Evolutionary conservation across 495 filamentous ascomycete species (phyloP), one percentile per base, ranked within the genome.

Genomic region (Opeltia flavorubescens): DNA sequence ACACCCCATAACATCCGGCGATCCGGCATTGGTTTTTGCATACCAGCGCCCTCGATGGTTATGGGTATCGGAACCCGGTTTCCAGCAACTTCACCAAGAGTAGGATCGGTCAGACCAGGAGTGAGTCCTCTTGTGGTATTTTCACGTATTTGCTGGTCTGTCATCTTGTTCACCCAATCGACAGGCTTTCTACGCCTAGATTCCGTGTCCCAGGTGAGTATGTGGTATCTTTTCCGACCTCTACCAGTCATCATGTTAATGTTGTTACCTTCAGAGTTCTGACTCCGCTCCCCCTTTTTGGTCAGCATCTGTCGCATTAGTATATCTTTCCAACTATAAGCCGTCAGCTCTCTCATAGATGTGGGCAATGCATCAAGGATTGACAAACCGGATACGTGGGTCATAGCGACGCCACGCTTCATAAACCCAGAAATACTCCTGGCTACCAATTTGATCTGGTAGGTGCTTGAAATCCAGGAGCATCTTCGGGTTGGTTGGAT

Each of bases 121-220:
- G 62, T 62, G 3, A 61, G 41, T 0, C 62, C 60, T 8, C 60
- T 46, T 0, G 62, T 63, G 1, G 50, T 54, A 21, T 65, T 65
- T 2, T n/a, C 34, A 5, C 7, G n/a, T 3, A 17, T 36, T 12
- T 36, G 34, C 4, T n/a, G n/a, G 2, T 36, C 34, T 0, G 34
- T 36, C 34, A 36, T 36, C 34, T 17, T 17, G 9, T n/a, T 36
- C 1, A 36, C 34, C 34, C 4, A n/a, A 18, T 36, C 34, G 12
- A n/a, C 9, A 6, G 6, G 6, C n/a, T 36, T 36, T n/a, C n/a
- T n/a, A n/a, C n/a, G n/a, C n/a, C n/a, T n/a, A n/a, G n/a, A n/a
- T n/a, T n/a, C n/a, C n/a, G n/a, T n/a, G n/a, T n/a, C n/a, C 34
- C 34, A 36, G 34, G 12, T 36, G 11, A 36, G n/a, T 18, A 36